Evolutionary conservation across 257 asterid genomes (phyloP).

Genomic region (Fraxinus cuspidata): DNA sequence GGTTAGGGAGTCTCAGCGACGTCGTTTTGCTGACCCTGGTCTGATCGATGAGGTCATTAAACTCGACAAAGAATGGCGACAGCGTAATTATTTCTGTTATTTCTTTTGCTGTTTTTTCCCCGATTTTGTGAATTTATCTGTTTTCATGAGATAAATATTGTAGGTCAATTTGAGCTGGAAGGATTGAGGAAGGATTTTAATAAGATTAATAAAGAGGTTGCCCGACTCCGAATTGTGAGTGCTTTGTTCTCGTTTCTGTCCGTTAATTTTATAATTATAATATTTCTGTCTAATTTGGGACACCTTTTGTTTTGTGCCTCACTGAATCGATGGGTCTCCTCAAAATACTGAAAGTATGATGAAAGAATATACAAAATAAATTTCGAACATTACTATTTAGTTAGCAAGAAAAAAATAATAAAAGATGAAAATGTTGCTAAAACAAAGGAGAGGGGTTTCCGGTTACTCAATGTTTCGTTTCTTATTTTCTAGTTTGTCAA

Average conservation of each 20-base stretch:
- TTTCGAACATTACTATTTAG: background rate
- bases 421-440: background rate
- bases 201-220: constrained; percentile 69
- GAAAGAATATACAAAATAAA: background rate
- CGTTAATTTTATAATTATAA: background rate
- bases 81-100: constrained; percentile 44
- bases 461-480: background rate
- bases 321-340: background rate
- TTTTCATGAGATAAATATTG: constrained; percentile 29
- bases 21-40: constrained; percentile 62
- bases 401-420: background rate
- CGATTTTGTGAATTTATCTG: constrained; percentile 6
- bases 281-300: background rate
- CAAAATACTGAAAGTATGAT: background rate
- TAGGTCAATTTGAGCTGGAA: constrained; percentile 88
- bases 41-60: constrained; percentile 80
- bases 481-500: background rate
- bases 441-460: background rate
- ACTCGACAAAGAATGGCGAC: constrained; percentile 81
- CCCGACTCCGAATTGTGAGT: constrained; percentile 78
- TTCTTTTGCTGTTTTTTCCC: background rate
- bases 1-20: constrained; percentile 83
- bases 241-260: background rate
- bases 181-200: constrained; percentile 70
- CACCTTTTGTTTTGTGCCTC: background rate